phyloP scores from a whole-genome alignment of 2,329 filamentous ascomycete species.

The Exserohilum turcica region DNA sequence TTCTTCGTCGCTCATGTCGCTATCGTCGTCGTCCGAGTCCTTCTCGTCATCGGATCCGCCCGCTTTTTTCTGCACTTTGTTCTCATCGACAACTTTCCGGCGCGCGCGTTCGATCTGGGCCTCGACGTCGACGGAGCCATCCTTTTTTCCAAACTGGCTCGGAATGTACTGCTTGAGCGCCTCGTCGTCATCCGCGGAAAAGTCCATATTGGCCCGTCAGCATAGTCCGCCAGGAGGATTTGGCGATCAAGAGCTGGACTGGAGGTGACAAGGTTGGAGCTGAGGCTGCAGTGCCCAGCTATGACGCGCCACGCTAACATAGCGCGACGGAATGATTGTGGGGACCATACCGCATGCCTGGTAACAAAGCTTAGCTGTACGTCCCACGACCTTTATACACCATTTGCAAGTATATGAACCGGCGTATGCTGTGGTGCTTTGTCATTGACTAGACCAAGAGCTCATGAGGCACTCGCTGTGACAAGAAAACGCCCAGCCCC shows the following conservation, averaged over 20 bases:
- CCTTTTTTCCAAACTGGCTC: constrained; percentile 81
- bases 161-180: constrained; percentile 79
- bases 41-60: constrained; percentile 38
- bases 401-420: neutral
- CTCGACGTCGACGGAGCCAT: constrained; percentile 72
- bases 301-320: constrained; percentile 18
- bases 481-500: too few relatives aligned
- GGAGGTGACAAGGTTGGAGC: constrained; percentile 4
- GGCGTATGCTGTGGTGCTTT: too few relatives aligned
- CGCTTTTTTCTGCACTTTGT: constrained; percentile 36
- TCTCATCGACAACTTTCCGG: constrained; percentile 57
- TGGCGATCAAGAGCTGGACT: constrained; percentile 1
- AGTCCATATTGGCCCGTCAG: constrained; percentile 26
- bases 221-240: constrained; percentile 9
- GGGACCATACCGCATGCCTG: neutral
- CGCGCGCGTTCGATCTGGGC: constrained; percentile 82
- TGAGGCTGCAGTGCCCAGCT: constrained; percentile 14
- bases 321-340: neutral
- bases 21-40: constrained; percentile 51
- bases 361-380: neutral
- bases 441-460: too few relatives aligned
- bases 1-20: constrained; percentile 69
- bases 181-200: constrained; percentile 60
- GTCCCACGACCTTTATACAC: neutral
- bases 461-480: too few relatives aligned